Evolutionary conservation across 2,329 filamentous ascomycete species (phyloP), one percentile per base, ranked within the genome.

Genomic region (Trichoderma sp.): DNA sequence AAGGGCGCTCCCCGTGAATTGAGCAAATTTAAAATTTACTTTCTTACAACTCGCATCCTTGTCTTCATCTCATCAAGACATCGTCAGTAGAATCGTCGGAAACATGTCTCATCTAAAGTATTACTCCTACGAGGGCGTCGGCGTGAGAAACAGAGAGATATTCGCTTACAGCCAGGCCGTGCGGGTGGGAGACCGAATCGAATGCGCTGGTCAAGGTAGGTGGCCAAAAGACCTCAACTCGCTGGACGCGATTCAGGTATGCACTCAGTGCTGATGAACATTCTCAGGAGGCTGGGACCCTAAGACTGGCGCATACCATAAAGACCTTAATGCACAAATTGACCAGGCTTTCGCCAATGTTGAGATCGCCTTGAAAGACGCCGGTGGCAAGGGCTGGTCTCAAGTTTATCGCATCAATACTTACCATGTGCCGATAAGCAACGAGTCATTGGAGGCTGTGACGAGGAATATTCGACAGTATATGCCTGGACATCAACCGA

Each of bases 311-410:
- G 43, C 20, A 50, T 50, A 50, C 2, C n/a, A 20, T 23, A 50
- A 50, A 50, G 43, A 50, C n/a, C n/a, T 50, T n/a, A 50, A 50
- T 20, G 43, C n/a, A 20, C 43, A 50, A 50, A 50, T 50, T 50
- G 43, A 50, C n/a, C 43, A 20, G n/a, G 43, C 43, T 23, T 50
- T 50, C 9, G 43, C 43, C 4, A 91, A 90, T 70, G 85, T 90
- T 11, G 87, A 91, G 1, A 76, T 82, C 6, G 80, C 77, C 32
- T 78, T 91, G 5, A 83, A 82, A 55, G 75, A 84, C 17, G 87
- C 87, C 0, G 88, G 89, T 1, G 87, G 86, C 0, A 84, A 86
- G 71, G 87, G 87, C 3, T 88, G 85, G 85, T 76, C 77, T n/a
- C 86, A 90, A 71, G 88, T 90, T 0, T 87, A 78, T 76, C 79